Evolutionary conservation across 495 filamentous ascomycete genomes (phyloP), one percentile per base, ranked within the genome.

Genomic region (Bryoglossum gracile): DNA sequence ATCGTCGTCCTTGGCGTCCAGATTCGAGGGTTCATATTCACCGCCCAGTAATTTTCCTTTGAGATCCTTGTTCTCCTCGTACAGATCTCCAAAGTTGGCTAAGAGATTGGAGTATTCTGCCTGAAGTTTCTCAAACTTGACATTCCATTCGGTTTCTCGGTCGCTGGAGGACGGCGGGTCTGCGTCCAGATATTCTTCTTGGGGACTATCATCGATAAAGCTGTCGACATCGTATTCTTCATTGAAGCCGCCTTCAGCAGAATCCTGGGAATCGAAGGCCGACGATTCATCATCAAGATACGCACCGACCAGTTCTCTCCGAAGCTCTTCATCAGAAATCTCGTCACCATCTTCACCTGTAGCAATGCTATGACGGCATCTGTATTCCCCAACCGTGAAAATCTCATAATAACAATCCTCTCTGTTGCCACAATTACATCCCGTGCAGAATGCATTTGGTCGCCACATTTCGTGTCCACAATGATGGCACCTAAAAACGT

Each of bases 241-340:
- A 1, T 38, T 8, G 9, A 57, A 32, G 4, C 43, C 6, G 26
- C 9, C 1, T 9, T 40, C 30, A 2, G 24, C 25, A 4, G 50
- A 47, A 30, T 56, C 51, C 23, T 49, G 48, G 25, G 59, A 46
- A 43, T 57, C 56, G 37, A 59, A 58, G n/a, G 59, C 58, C 4
- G 46, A 51, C 13, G 49, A 51, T 14, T 51, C 39, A 36, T 42
- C 43, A 30, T 58, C 56, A 13, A 58, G 46, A 30, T 45, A 54
- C 19, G 54, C 46, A 19, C 53, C 51, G 2, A 52, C 44, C 1
- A 47, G 14, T 17, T 4, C 13, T 37, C 23, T 16, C 32, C 47
- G 37, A 19, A 26, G 32, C 3, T 37, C 36, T 33, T 28, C 36
- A 3, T 54, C 42, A 4, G 46, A 23, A 4, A 30, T 25, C 18